These are phyloP conservation scores for Cucumis melo DNA, from an alignment of 306 rosid species.

Conservation along the genomic window DNA sequence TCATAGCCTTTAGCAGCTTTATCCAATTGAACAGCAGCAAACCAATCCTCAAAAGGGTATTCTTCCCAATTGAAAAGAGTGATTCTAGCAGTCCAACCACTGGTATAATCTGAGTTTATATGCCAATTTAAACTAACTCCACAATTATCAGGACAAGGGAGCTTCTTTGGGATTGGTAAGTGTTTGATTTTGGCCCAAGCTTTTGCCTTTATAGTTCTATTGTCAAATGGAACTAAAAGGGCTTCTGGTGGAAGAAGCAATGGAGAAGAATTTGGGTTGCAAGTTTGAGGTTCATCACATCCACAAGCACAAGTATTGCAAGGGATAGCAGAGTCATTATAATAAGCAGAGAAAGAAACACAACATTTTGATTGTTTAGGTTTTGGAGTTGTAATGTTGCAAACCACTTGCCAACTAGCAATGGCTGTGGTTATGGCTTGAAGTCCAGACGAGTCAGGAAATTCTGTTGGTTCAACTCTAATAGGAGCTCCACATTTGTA, in stretches of 20 bases:
- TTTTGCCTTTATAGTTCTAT: slow-evolving; percentile 40
- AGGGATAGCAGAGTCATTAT: slow-evolving; percentile 58
- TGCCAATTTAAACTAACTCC: slow-evolving; percentile 86
- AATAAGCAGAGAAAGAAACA: slow-evolving; percentile 64
- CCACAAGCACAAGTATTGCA: slow-evolving; percentile 90
- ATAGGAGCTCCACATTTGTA: slow-evolving; percentile 55
- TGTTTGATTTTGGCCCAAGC: slow-evolving; percentile 72
- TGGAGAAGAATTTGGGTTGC: slow-evolving; percentile 19
- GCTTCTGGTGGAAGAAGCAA: slow-evolving; percentile 58
- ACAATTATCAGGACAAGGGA: slow-evolving; percentile 73
- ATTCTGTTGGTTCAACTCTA: slow-evolving; percentile 41
- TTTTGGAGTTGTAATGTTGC: slow-evolving; percentile 59
- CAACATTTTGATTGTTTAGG: slow-evolving; percentile 44
- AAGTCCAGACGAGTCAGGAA: slow-evolving; percentile 66
- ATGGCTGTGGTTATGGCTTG: slow-evolving; percentile 26
- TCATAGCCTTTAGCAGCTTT: slow-evolving; percentile 32
- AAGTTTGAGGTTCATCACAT: slow-evolving; percentile 23
- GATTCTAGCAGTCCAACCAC: slow-evolving; percentile 77
- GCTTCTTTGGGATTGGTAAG: slow-evolving; percentile 13
- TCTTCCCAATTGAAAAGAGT: slow-evolving; percentile 70
- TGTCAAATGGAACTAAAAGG: slow-evolving; percentile 52
- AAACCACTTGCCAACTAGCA: slow-evolving; percentile 68
- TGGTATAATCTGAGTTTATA: slow-evolving; percentile 35
- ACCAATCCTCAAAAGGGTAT: slow-evolving; percentile 51
- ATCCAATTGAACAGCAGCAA: slow-evolving; percentile 36